Base-by-base conservation (phyloP, 768 basidiomycete genomes). In the Hygrophorus pudorinus region DNA sequence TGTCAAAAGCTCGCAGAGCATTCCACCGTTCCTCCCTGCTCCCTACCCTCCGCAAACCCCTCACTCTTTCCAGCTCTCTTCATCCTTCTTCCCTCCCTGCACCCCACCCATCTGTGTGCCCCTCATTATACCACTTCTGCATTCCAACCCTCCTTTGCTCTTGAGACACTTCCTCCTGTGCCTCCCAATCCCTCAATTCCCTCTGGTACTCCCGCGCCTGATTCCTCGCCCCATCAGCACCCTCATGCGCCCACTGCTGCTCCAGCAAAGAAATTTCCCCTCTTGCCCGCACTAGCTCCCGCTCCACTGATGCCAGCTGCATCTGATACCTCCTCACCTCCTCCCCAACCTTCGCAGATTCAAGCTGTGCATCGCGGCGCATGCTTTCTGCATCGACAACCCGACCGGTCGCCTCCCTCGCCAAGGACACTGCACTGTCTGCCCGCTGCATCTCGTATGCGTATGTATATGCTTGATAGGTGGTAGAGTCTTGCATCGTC, bases 1-100 rank as follows among this genome's bases (percentile, higher is more conserved):
- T 64, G 56, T 81, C 76, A 60, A 82, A 78, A 7, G 75, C 75
- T 40, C 72, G 69, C 20, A 78, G 47, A 0, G 77, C 79, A 49
- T 67, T 70, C 36, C 61, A 58, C 24, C 76, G 70, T 57, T 78
- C 78, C 51, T 75, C 72, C 74, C 17, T 62, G 56, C 30, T 59
- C 59, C 42, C 65, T 57, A 1, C 75, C 78, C 24, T 64, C 55
- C 33, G 60, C 59, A 14, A 62, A 52, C 1, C 75, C 75, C 29
- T 70, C 66, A 8, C 60, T 42, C 13, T 28, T 30, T 9, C 48
- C 48, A 13, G 12, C 32, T 24, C 27, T 37, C 20, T 13, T 18
- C 9, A 66, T 0, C 79, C 79, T 14, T 67, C 66, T 5, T 63
- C 60, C 36, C 70, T 68, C 1, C 77, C 75, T 2, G 57, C 58